Base-by-base conservation (phyloP, 805 yeast genomes). In the Yamadazyma olivae region DNA sequence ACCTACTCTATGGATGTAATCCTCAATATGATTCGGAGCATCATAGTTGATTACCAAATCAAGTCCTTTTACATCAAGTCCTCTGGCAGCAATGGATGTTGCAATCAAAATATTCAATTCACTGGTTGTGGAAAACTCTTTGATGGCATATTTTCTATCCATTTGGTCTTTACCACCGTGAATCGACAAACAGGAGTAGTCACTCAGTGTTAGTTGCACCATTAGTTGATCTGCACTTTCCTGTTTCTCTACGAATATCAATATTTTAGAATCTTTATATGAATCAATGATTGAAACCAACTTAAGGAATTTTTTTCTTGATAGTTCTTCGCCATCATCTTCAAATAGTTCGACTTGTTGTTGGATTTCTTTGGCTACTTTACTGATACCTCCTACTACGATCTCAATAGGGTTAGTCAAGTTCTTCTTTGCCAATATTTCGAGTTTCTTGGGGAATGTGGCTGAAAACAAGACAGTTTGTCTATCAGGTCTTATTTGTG, bases 1-100 rank as follows among this genome's bases (percentile, higher is more conserved):
- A 0, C 99, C 99, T 1, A 90, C 95, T 6, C 98, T 74, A 61
- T 93, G 99, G 9, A 93, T 91, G 53, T 93, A 93, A 56, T 93
- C 98, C 44, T 95, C 98, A 71, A 89, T 72, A 41, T 90, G 95
- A 44, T 74, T 85, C 0, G 96, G 95, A 1, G 88, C 67, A n/a
- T 70, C 75, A 42, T 52, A 61, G 44, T 93, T 85, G 5, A 93
- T 67, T 2, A 93, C 98, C 29, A 90, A 57, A 39, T 79, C 79
- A 17, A 91, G 72, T 16, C 81, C 83, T 35, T 88, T 84, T n/a
- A 93, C 96, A 59, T 93, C 97, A 17, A 93, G 64, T 0, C 99
- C 99, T 43, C 99, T 71, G 0, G 99, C 96, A 2, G 97, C 88
- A 17, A 93, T 84, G 2, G 96, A 93, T 0, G 99, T 93, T 6